Base-by-base conservation (phyloP, 495 filamentous ascomycete species). In the Xylaria castorea region DNA sequence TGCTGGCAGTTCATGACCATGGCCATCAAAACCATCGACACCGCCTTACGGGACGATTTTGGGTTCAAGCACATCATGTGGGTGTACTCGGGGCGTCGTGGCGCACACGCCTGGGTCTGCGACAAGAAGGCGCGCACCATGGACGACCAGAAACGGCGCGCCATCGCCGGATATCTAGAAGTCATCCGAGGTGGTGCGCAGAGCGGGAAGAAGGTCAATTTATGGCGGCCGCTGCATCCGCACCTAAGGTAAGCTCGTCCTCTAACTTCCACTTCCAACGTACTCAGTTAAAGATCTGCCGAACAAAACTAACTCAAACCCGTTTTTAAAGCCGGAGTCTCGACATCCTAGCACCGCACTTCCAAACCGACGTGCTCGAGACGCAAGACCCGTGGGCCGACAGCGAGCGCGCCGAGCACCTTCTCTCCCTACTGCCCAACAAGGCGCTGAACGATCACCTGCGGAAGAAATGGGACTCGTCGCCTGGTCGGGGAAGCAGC, bases 21-120 rank as follows among this genome's bases (percentile, higher is more conserved):
- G 93, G 93, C 96, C 20, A 94, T 99, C 77, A 97, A 97, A 78
- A 93, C 98, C 25, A 85, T 99, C 32, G 94, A 97, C 79, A 87
- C 88, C 5, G 93, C 93, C 2, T 80, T 99, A 65, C 87, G 93
- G 71, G 94, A 98, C 2, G 96, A 99, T 81, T 97, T 98, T 79
- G 96, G 94, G 30, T 99, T 97, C 79, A 88, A 93, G 76, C 95
- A 99, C 80, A 94, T 99, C 74, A 86, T 99, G 76, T 99, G 96
- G 96, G 95, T 99, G 1, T 99, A 98, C 81, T 98, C 96, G 0
- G 96, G 96, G 44, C 92, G 96, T 78, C 89, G 96, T 89, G 96
- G 96, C 81, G 94, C 91, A 20, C 96, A 99, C 90, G 96, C 95
- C 9, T 99, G 96, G 96, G 92, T 99, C n/a, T 97, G 95, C 79